These are phyloP conservation scores for Vanrija sp. DNA, from an alignment of 1,284 basidiomycete genomes.

Conservation along the genomic window DNA sequence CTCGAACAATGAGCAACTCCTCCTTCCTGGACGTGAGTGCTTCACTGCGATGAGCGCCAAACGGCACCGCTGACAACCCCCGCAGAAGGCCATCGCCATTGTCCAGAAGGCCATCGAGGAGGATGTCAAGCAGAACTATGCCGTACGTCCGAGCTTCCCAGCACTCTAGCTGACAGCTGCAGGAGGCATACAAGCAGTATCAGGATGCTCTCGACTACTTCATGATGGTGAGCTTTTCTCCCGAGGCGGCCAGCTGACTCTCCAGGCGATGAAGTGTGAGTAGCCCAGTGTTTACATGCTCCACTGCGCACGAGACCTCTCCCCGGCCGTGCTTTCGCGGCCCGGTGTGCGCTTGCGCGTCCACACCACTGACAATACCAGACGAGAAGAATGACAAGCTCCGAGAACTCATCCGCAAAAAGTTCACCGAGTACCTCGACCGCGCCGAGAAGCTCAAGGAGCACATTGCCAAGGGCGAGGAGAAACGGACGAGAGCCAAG, in stretches of 20 bases:
- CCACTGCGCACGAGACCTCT: neutral
- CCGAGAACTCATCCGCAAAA: slow-evolving; percentile 78
- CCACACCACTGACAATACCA: slow-evolving; percentile 40
- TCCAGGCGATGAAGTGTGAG: slow-evolving; percentile 60
- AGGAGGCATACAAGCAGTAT: slow-evolving; percentile 89
- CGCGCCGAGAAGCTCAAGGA: slow-evolving; percentile 91
- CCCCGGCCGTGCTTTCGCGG: neutral
- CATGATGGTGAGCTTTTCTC: slow-evolving; percentile 63
- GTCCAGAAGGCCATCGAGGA: slow-evolving; percentile 94
- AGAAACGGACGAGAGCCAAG: slow-evolving; percentile 70
- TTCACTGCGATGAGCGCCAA: neutral
- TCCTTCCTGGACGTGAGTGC: slow-evolving; percentile 54
- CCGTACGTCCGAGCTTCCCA: slow-evolving; percentile 20
- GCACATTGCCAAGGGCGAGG: slow-evolving; percentile 62
- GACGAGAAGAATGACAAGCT: slow-evolving; percentile 96
- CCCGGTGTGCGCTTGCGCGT: neutral
- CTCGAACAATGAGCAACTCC: slow-evolving; percentile 49
- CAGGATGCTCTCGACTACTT: slow-evolving; percentile 97
- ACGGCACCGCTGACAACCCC: slow-evolving; percentile 1
- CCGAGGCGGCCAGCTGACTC: slow-evolving; percentile 4
- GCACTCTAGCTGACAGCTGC: slow-evolving; percentile 7
- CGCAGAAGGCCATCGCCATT: slow-evolving; percentile 86
- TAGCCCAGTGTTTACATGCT: slow-evolving; percentile 8
- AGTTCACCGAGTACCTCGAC: slow-evolving; percentile 87
- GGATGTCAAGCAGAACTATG: slow-evolving; percentile 89